Evolutionary conservation across 78 protist genomes (phyloP), one percentile per base, ranked within the genome.

Genomic region (Dictyostelium firmibasis): DNA sequence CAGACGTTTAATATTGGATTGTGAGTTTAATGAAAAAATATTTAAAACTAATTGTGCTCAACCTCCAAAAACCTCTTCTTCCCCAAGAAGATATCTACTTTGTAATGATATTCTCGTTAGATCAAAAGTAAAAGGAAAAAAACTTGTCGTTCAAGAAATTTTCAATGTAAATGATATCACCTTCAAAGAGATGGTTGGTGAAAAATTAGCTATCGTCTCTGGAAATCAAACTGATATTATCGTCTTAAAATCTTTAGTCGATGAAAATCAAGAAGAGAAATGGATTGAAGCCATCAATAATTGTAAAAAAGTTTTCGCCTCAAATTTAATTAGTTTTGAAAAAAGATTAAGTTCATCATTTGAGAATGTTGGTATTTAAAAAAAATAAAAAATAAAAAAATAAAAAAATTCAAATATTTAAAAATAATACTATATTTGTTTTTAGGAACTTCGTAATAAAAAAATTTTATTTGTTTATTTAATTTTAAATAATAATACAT

Each of bases 171-270:
- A 78, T 50, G 53, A 36, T 11, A 89, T 89, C 53, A 10, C 35
- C 27, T 89, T 89, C 16, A 89, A 89, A 70, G 94, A 89, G 47
- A 29, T 88, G 8, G 18, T 38, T 2, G 93, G 86, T 70, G 87
- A 78, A 50, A 69, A 75, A 38, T 50, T 89, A 14, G 38, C 94
- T 3, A 36, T 81, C 3, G 31, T 81, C 1, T 57, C 87, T 11
- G 16, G 36, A 5, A 38, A 23, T 23, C 36, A 27, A 38, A 27
- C 69, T 47, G 83, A 75, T 44, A 36, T 38, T 6, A 3, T 81
- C 9, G 29, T n/a, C 10, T 35, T 89, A 9, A 78, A 89, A 81
- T 75, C 92, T 7, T n/a, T 57, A 3, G 84, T 76, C n/a, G 83
- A 72, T 50, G 86, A 76, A 44, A 50, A 33, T 62, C 41, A 23